These are phyloP conservation scores for Spiraea crenata DNA, from an alignment of 331 rosid genomes.

Conservation along the genomic window DNA sequence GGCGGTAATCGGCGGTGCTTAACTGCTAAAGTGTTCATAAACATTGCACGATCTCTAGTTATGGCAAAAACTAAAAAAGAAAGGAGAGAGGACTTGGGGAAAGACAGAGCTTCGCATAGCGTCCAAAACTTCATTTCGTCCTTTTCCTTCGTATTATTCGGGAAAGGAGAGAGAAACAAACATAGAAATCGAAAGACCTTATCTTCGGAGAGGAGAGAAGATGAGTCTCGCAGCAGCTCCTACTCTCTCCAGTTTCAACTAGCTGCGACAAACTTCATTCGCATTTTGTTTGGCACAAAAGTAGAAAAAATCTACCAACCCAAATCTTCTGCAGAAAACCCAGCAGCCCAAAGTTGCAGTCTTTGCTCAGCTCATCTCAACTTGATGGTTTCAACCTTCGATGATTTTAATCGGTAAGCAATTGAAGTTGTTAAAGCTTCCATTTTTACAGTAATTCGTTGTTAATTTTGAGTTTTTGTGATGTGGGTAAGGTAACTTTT, in stretches of 20 bases:
- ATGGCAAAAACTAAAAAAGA: background rate
- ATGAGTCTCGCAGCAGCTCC: no score
- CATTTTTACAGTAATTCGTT: background rate
- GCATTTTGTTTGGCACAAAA: no score
- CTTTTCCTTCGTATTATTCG: conserved; percentile 39
- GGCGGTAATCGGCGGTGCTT: background rate
- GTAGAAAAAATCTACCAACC: background rate
- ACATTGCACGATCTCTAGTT: background rate
- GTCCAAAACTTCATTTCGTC: conserved; percentile 44
- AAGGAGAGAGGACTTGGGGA: conserved; percentile 1
- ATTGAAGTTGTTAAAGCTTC: no score
- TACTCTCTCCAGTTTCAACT: no score
- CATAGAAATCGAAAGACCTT: background rate
- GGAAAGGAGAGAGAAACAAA: conserved; percentile 24
- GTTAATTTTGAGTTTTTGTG: background rate
- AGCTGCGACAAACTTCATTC: no score
- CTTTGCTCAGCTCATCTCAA: no score
- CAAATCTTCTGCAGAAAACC: background rate
- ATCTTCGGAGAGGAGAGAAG: background rate
- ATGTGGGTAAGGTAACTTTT: background rate
- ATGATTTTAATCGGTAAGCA: background rate
- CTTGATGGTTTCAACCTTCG: no score
- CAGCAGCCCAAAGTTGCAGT: no score
- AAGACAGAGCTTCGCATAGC: background rate
- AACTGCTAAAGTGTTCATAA: no score